Evolutionary conservation across 805 yeast genomes (phyloP).

Genomic region (Sungouiozyma ichnusensis): DNA sequence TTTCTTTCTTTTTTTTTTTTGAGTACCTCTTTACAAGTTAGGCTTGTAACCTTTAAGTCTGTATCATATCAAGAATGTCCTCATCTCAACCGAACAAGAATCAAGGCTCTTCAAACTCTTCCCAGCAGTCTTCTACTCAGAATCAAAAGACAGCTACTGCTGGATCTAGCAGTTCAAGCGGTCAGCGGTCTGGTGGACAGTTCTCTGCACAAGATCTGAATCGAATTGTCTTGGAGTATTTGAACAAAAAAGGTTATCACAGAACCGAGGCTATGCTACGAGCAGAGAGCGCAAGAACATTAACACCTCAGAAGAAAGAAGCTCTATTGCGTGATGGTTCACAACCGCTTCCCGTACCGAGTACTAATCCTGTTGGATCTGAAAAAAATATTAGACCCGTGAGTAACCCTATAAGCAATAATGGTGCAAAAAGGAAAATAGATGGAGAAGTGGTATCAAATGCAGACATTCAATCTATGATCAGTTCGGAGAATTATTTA

Average conservation of each 20-base stretch:
- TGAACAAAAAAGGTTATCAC: slow-evolving; percentile 88
- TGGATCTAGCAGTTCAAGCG: neutral
- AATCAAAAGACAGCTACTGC: neutral
- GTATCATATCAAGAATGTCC: neutral
- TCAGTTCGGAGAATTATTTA: slow-evolving; percentile 54
- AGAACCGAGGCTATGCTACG: slow-evolving; percentile 90
- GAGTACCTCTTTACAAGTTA: too few relatives aligned
- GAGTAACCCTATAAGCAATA: slow-evolving; percentile 20
- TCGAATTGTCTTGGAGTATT: slow-evolving; percentile 82
- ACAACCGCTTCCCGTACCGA: slow-evolving; percentile 25
- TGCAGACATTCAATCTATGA: slow-evolving; percentile 16
- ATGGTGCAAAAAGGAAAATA: slow-evolving; percentile 22
- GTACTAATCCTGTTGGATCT: slow-evolving; percentile 25
- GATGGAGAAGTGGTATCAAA: slow-evolving; percentile 20
- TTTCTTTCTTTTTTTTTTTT: neutral
- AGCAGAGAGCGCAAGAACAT: slow-evolving; percentile 64
- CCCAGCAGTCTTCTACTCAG: slow-evolving; percentile 3
- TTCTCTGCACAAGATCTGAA: slow-evolving; percentile 80
- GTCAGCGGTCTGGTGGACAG: slow-evolving; percentile 15
- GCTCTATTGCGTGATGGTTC: slow-evolving; percentile 40
- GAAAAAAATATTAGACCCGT: slow-evolving; percentile 22
- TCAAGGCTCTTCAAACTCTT: neutral
- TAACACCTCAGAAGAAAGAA: slow-evolving; percentile 38
- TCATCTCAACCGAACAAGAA: neutral
- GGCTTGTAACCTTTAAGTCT: too few relatives aligned